Base-by-base conservation (phyloP, 2,329 filamentous ascomycete genomes). In the Talaromyces sp. region DNA sequence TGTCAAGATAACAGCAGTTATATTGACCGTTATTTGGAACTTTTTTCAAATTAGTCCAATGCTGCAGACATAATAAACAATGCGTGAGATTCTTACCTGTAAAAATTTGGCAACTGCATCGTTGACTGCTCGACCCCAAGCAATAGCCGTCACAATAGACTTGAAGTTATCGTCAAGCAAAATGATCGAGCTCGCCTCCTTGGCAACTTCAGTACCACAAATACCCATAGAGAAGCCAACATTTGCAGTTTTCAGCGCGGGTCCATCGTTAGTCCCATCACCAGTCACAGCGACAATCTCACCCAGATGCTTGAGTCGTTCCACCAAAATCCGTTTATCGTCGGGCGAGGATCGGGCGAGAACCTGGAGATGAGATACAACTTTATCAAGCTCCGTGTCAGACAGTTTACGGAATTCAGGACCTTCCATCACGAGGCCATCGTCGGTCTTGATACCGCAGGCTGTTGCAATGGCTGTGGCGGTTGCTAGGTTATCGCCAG, bases 1-100 rank as follows among this genome's bases (percentile, higher is more conserved):
- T 0, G 92, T 94, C 58, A 96, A 81, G 19, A 89, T 75, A 52
- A 96, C 92, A 41, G 92, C 92, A 3, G 92, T 96, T 65, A 97
- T 87, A 80, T 96, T 97, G 77, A 96, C 92, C 0, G 87, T 90
- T 65, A 90, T 84, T 66, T 81, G 79, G 64, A 81, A 81, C 74
- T 70, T 51, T 11, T 46, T 46, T 12, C 21, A 4, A 88, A 91
- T 63, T 58, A 53, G 92, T 83, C 78, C 91, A 88, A 70, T 90
- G 89, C 72, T 89, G 85, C 64, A 50, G 48, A 53, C 35, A 21
- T 46, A 38, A 46, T 46, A 21, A 61, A 38, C 26, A 54, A 19
- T 31, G 7, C 56, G 52, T 32, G 6, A 27, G n/a, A n/a, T 19
- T 1, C 65, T 54, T 31, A 66, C 64, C 63, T 88, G 85, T 50